Evolutionary conservation across 495 filamentous ascomycete species (phyloP).

Genomic region (Astrothelium macrocarpum): DNA sequence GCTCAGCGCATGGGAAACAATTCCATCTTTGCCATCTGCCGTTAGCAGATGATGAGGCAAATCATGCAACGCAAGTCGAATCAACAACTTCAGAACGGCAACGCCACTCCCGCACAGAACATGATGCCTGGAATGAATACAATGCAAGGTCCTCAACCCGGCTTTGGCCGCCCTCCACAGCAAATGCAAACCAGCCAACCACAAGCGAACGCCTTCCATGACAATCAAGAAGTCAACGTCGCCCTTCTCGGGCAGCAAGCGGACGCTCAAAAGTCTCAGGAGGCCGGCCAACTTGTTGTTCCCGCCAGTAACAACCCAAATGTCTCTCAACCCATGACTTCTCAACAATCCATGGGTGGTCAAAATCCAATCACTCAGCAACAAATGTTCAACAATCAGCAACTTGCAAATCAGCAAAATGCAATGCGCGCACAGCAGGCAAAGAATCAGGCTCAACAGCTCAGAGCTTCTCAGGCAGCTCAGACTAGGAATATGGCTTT

Average conservation of each 20-base stretch:
- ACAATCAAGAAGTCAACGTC: constrained; percentile 39
- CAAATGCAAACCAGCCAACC: constrained; percentile 9
- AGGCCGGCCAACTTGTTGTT: constrained; percentile 56
- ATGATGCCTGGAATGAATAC: neutral
- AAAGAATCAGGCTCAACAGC: constrained; percentile 22
- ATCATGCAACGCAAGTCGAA: neutral
- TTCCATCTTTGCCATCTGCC: neutral
- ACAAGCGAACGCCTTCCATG: constrained; percentile 34
- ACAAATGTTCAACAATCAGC: constrained; percentile 18
- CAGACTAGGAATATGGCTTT: constrained; percentile 34
- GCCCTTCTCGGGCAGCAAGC: constrained; percentile 53
- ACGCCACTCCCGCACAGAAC: constrained; percentile 4
- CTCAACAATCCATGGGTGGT: neutral
- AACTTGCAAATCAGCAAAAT: constrained; percentile 27
- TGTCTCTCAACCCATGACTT: constrained; percentile 30
- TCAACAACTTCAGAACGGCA: neutral
- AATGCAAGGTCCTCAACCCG: neutral
- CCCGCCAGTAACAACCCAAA: constrained; percentile 50
- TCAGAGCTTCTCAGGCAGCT: constrained; percentile 18
- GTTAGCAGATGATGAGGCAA: neutral
- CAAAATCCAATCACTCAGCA: constrained; percentile 34
- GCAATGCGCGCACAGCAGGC: constrained; percentile 24
- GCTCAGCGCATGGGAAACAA: neutral
- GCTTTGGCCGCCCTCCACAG: neutral
- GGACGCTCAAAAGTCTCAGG: constrained; percentile 51